Percentiles rank a stretch among this genome's conserved stretches.
Conservation (phyloP, 345 rosid species). For the Arabidopsis suecica region DNA sequence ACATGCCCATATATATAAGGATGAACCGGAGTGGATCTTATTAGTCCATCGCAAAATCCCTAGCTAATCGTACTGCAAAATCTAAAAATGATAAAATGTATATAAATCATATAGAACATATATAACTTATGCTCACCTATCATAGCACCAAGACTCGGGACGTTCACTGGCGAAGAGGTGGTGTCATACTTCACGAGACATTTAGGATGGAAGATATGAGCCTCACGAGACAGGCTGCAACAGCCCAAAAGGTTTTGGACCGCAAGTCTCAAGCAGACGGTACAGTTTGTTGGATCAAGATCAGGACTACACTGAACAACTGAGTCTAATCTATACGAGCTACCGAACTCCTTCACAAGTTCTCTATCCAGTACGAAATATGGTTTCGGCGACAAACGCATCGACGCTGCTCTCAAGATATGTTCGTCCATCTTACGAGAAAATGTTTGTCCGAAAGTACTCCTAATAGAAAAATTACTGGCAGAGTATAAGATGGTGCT, state of each 20-base stretch:
- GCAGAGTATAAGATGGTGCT: background rate
- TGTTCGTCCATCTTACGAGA: constrained; percentile 3
- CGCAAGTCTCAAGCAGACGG: constrained; percentile 10
- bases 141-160: no score
- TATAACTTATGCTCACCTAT: background rate
- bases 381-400: background rate
- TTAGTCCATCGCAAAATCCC: no score
- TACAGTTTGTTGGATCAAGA: constrained; percentile 15
- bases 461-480: no score
- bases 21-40: no score
- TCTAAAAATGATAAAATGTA: no score
- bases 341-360: background rate
- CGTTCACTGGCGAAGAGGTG: background rate
- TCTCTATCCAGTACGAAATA: constrained; percentile 16
- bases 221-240: constrained; percentile 18
- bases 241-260: background rate
- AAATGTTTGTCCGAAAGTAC: background rate
- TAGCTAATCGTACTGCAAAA: no score
- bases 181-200: constrained; percentile 18
- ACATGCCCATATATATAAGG: no score
- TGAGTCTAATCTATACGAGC: constrained; percentile 4
- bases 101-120: no score
- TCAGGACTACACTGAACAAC: constrained; percentile 33
- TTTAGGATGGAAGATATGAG: constrained; percentile 28
- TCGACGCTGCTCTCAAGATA: background rate